Percentiles rank a stretch among this genome's conserved stretches.
These are phyloP conservation scores for Chlorella variabilis DNA, from an alignment of 163 green algal genomes.

Conservation along the genomic window DNA sequence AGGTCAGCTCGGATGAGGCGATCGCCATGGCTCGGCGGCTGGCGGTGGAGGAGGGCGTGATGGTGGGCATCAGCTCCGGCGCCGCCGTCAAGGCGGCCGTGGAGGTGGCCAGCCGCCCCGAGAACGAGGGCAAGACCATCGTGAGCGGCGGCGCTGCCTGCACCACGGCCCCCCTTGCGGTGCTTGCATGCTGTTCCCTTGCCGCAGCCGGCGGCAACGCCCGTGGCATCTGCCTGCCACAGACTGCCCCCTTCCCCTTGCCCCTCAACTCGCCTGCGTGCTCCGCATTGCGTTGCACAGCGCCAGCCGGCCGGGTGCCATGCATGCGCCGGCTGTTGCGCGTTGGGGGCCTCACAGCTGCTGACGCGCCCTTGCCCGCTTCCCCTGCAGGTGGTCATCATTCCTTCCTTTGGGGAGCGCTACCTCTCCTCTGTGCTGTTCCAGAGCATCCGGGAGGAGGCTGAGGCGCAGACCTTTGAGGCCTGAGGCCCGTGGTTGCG, in stretches of 20 bases:
- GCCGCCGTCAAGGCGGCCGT: constrained; percentile 84
- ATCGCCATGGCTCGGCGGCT: constrained; percentile 92
- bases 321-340: too few species aligned
- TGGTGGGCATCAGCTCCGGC: constrained; percentile 93
- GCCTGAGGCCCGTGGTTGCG: neutral
- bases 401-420: constrained; percentile 67
- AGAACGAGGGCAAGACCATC: constrained; percentile 81
- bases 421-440: constrained; percentile 91
- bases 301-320: too few species aligned
- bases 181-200: too few species aligned
- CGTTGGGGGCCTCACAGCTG: too few species aligned
- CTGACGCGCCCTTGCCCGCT: too few species aligned
- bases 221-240: too few species aligned
- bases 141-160: neutral
- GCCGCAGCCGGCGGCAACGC: too few species aligned
- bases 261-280: neutral
- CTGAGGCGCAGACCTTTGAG: constrained; percentile 51
- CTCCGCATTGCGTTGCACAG: too few species aligned
- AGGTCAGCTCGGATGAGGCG: constrained; percentile 84
- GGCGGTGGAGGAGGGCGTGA: constrained; percentile 90
- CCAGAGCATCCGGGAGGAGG: constrained; percentile 74
- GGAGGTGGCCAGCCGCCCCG: constrained; percentile 82
- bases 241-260: neutral
- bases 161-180: too few species aligned
- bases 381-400: constrained; percentile 55